Conservation (phyloP, 371 early-diverging fungal genomes). For the Circinella umbellata region DNA sequence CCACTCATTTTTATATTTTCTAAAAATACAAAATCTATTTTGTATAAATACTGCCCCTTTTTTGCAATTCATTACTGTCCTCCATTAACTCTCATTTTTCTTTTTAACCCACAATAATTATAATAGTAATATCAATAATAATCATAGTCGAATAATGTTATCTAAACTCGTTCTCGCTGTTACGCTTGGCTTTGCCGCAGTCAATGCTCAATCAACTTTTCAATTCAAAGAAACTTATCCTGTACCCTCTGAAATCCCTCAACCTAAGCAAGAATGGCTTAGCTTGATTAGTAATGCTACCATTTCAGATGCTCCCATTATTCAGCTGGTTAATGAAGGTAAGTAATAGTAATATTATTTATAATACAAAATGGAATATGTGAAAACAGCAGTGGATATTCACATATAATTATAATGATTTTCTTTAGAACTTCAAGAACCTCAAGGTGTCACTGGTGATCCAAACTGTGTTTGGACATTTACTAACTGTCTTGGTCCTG, state of each 20-base stretch:
- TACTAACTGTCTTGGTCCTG: slow-evolving; percentile 49
- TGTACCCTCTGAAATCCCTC: slow-evolving; percentile 26
- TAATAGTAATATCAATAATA: slow-evolving; percentile 5
- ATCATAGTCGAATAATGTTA: slow-evolving; percentile 10
- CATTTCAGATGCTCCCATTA: slow-evolving; percentile 42
- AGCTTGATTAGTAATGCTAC: slow-evolving; percentile 37
- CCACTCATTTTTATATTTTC: background rate
- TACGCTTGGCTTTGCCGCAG: slow-evolving; percentile 17
- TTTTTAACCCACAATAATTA: background rate
- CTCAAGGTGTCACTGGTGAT: slow-evolving; percentile 21
- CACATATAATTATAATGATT: background rate
- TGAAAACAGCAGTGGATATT: background rate
- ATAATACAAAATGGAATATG: background rate
- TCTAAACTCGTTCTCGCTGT: slow-evolving; percentile 20
- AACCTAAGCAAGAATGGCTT: slow-evolving; percentile 49
- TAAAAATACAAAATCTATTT: slow-evolving; percentile 11
- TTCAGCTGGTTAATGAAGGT: slow-evolving; percentile 26
- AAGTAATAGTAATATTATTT: background rate
- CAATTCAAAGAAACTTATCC: slow-evolving; percentile 36
- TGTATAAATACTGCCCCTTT: background rate
- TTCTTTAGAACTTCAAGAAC: background rate
- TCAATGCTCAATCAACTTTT: slow-evolving; percentile 24
- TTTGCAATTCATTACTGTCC: background rate
- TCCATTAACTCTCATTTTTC: background rate
- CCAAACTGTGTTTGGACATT: slow-evolving; percentile 63